Evolutionary conservation across 768 basidiomycete genomes (phyloP).

Genomic region (Rhizopogon salebrosus): DNA sequence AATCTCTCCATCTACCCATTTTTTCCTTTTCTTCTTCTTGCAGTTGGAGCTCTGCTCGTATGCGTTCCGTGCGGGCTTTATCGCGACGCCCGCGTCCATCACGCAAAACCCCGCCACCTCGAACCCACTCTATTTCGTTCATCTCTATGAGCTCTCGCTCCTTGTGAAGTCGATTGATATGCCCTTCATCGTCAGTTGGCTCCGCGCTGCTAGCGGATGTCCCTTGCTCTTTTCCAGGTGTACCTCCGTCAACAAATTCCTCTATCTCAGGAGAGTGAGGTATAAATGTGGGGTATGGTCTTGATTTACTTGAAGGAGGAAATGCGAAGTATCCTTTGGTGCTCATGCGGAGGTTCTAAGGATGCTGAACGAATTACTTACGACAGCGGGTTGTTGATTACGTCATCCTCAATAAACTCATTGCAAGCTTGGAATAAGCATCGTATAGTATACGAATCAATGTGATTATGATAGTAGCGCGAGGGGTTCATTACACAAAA

Average conservation of each 20-base stretch:
- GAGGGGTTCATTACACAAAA: neutral
- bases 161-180: constrained; percentile 16
- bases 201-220: constrained; percentile 1
- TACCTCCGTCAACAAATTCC: neutral
- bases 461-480: too few species aligned
- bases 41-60: constrained; percentile 42
- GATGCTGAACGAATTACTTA: too few species aligned
- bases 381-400: neutral
- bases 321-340: constrained; percentile 1
- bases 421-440: too few species aligned
- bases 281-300: neutral
- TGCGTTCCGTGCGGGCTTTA: constrained; percentile 40
- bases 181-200: constrained; percentile 9
- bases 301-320: neutral
- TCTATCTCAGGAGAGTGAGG: neutral
- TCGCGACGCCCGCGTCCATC: constrained; percentile 47
- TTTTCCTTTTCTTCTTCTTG: constrained; percentile 37
- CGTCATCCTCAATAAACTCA: neutral
- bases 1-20: constrained; percentile 43
- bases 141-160: constrained; percentile 39
- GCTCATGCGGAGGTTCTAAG: neutral
- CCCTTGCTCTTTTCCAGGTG: neutral
- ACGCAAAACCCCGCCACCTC: constrained; percentile 50
- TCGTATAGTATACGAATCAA: too few species aligned
- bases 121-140: constrained; percentile 58